Evolutionary conservation across 2,329 filamentous ascomycete species (phyloP).

Genomic region (Neonectria faginata): DNA sequence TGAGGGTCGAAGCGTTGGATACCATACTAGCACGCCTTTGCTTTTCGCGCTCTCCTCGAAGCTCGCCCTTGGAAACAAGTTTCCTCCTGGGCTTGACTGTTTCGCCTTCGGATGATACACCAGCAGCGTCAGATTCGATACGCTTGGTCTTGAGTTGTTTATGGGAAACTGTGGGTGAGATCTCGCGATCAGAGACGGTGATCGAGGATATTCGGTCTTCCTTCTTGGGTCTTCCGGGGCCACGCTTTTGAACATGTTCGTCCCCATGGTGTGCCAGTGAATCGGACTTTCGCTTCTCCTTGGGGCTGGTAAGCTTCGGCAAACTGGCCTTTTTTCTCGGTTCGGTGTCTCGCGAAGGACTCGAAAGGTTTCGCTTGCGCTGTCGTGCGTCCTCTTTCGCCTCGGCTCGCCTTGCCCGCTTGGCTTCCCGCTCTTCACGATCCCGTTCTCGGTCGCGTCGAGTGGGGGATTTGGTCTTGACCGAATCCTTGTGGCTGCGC

Average conservation of each 20-base stretch:
- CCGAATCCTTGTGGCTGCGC: conserved; percentile 60
- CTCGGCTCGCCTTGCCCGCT: conserved; percentile 58
- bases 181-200: conserved; percentile 64
- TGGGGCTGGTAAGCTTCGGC: conserved; percentile 57
- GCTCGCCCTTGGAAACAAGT: conserved; percentile 71
- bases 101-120: conserved; percentile 68
- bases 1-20: conserved; percentile 65
- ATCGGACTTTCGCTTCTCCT: conserved; percentile 61
- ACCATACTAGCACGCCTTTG: conserved; percentile 69
- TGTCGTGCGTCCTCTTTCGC: conserved; percentile 57
- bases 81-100: conserved; percentile 70
- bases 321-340: conserved; percentile 56
- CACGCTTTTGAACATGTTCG: conserved; percentile 63
- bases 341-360: conserved; percentile 61
- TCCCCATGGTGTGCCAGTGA: conserved; percentile 59
- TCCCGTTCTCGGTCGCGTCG: conserved; percentile 56
- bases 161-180: conserved; percentile 59
- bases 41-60: conserved; percentile 69
- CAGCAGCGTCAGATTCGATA: conserved; percentile 65
- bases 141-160: conserved; percentile 65
- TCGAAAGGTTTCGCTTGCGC: conserved; percentile 61
- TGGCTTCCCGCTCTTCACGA: conserved; percentile 58
- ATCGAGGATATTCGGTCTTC: conserved; percentile 63
- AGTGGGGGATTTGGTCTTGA: conserved; percentile 64
- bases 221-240: conserved; percentile 65